Evolutionary conservation across 139 green algal genomes (phyloP), one percentile per base, ranked within the genome.

Genomic region (Coccomyxa sp.): DNA sequence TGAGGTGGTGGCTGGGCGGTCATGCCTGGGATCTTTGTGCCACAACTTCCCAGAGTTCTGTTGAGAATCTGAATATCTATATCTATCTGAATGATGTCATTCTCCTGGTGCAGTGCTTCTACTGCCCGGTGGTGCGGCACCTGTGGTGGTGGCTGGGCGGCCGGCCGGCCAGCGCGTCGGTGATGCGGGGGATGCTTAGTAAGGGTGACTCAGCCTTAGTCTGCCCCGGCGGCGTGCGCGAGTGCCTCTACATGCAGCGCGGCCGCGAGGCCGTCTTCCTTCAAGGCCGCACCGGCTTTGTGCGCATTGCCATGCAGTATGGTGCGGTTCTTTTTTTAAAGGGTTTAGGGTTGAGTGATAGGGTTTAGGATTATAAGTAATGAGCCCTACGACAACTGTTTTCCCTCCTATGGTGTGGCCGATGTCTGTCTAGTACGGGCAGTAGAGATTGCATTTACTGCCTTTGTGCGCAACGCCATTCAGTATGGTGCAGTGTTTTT

Each of bases 171-270:
- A 58, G 28, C 28, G n/a, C 57, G 13, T 68, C 59, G 17, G 63
- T n/a, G 30, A 78, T 88, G 66, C 21, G 23, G 14, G 18, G 13
- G 1, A 30, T 89, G 17, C 51, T 91, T 67, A 31, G 79, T 0
- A 38, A 25, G 18, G 83, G 88, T 28, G 77, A 66, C 67, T 86
- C 82, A 17, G 86, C 90, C 27, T 86, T 86, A 11, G 31, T 93
- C 17, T 89, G 85, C 82, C 89, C 89, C 16, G 89, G 90, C 25
- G 90, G 76, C 76, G 77, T 91, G 71, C 87, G 89, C 84, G 94
- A 98, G 88, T 95, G 90, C 84, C 74, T 95, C 27, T 85, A 89
- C 79, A 93, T 98, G 94, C 75, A 93, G 79, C 86, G 81, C 13
- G 88, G 83, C 11, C 67, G 63, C 16, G 95, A 98, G 87, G 88